Evolutionary conservation across 768 basidiomycete genomes (phyloP).

Genomic region (Trametes gibbosa): DNA sequence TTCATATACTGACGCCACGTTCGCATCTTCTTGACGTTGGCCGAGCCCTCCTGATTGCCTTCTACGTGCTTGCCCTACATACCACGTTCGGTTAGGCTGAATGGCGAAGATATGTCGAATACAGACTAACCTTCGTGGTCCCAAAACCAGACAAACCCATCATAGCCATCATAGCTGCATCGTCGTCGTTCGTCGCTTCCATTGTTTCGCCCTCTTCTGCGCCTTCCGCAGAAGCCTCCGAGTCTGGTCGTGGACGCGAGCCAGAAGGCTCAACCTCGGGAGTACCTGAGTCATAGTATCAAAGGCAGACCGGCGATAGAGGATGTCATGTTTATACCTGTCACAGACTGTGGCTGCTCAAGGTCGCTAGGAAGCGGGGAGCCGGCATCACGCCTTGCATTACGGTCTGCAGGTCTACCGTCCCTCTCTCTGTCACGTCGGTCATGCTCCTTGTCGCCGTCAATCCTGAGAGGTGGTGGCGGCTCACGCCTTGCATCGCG

Average conservation of each 20-base stretch:
- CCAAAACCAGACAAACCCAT: slow-evolving; percentile 92
- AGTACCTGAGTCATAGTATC: slow-evolving; percentile 31
- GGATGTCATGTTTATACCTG: slow-evolving; percentile 11
- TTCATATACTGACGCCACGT: slow-evolving; percentile 99
- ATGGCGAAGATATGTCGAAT: not conserved
- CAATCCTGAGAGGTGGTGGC: slow-evolving; percentile 31
- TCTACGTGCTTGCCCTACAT: slow-evolving; percentile 71
- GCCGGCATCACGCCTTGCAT: slow-evolving; percentile 20
- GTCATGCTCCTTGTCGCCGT: slow-evolving; percentile 41
- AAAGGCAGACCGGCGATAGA: slow-evolving; percentile 32
- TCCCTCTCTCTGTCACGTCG: slow-evolving; percentile 41
- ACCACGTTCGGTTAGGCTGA: not conserved
- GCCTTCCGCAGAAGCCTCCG: slow-evolving; percentile 50
- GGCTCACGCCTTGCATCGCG: slow-evolving; percentile 43
- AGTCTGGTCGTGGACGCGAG: slow-evolving; percentile 32
- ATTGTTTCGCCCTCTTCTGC: slow-evolving; percentile 48
- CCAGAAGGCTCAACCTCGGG: slow-evolving; percentile 32
- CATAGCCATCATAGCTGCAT: slow-evolving; percentile 80
- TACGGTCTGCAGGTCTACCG: slow-evolving; percentile 36
- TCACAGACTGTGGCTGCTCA: not conserved
- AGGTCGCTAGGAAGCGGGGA: not conserved
- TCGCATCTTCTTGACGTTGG: slow-evolving; percentile 72
- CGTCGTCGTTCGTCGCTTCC: slow-evolving; percentile 61
- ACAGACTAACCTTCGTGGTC: slow-evolving; percentile 68
- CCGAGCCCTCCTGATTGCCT: slow-evolving; percentile 76